Base-by-base conservation (phyloP, 176 grass and related monocot genomes). In the Aegilops sharonensis region DNA sequence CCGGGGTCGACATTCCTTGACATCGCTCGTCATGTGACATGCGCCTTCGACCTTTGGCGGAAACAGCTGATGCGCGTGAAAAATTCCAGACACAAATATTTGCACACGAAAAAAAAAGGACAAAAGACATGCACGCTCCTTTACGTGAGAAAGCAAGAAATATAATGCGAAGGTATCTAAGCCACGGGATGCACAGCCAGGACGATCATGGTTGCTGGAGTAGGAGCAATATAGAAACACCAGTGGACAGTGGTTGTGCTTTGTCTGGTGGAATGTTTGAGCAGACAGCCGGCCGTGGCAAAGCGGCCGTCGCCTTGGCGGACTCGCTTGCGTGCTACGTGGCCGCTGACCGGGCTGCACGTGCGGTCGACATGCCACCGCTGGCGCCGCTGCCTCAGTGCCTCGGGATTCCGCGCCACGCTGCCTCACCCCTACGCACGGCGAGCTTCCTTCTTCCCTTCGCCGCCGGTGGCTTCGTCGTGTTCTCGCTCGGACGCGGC, bases 361-460 rank as follows among this genome's bases (percentile, higher is more conserved):
- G 65, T 68, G 65, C 30, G 64, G 29, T 34, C 29, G 29, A 68
- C 64, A 32, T 32, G 64, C 27, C 11, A 6, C 30, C 65, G 30
- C 30, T 68, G 63, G 63, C 48, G 14, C 47, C 47, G 48, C 29
- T 3, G 29, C 30, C 65, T 68, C 65, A 30, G 30, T 3, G 29
- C 30, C 65, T 68, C 65, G 65, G 30, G 65, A 68, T 68, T 68
- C 65, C 65, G 65, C 65, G 65, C 67, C 67, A 47, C 43, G 43
- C 43, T 45, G 43, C 11, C n/a, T n/a, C n/a, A n/a, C n/a, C n/a
- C n/a, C 60, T 12, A 27, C 34, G 34, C 34, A 35, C 34, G 34
- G 23, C 63, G 63, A 24, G 59, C n/a, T 62, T 62, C 9, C 63
- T n/a, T 9, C 63, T 64, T 59, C 8, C 18, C 36, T n/a, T 39